phyloP scores from a whole-genome alignment of 768 basidiomycete species.

The Boletus huronensis region DNA sequence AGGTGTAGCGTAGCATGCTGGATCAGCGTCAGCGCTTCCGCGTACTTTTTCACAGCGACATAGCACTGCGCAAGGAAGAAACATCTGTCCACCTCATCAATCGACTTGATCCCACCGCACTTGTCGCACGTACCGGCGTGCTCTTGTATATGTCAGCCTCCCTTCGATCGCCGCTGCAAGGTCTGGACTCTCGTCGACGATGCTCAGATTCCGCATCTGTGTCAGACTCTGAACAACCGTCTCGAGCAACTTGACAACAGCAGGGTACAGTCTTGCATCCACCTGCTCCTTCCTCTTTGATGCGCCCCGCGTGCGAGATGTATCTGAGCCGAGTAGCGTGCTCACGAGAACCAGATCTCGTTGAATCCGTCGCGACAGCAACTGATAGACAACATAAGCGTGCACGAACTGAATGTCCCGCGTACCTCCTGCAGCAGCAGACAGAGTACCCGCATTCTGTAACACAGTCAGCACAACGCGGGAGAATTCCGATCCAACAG shows the following conservation, averaged over 20 bases:
- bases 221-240: conserved; percentile 79
- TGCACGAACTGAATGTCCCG: conserved; percentile 84
- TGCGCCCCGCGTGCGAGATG: conserved; percentile 19
- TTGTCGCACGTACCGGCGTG: conserved; percentile 52
- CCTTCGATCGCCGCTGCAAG: conserved; percentile 76
- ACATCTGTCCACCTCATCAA: conserved; percentile 44
- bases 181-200: conserved; percentile 87
- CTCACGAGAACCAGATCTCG: conserved; percentile 81
- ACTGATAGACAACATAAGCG: conserved; percentile 82
- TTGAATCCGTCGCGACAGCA: conserved; percentile 82
- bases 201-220: conserved; percentile 77
- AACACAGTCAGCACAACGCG: conserved; percentile 11
- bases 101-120: background rate
- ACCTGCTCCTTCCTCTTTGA: conserved; percentile 45
- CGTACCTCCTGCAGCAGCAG: conserved; percentile 40
- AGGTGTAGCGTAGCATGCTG: conserved; percentile 71
- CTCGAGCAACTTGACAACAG: conserved; percentile 85
- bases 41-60: conserved; percentile 61
- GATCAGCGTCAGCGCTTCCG: conserved; percentile 66
- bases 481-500: conserved; percentile 5
- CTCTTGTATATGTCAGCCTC: conserved; percentile 69
- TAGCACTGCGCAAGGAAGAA: conserved; percentile 78
- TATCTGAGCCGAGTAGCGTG: conserved; percentile 52
- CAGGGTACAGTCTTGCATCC: conserved; percentile 75
- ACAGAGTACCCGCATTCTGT: conserved; percentile 41